Conservation (phyloP, 139 green algal genomes). For the Picochlorum sp. region DNA sequence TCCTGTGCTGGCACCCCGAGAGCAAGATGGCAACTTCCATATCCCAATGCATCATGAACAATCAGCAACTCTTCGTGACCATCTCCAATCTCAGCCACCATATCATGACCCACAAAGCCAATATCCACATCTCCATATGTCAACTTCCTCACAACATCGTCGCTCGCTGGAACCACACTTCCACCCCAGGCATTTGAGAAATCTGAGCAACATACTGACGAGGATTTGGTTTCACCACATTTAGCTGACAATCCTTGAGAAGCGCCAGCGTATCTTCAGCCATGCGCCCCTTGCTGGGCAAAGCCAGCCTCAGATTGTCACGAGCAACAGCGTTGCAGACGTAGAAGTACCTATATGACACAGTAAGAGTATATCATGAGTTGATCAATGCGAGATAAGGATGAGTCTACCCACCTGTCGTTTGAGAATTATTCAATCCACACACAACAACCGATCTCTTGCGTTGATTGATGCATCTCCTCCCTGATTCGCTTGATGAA, state of each 20-base stretch:
- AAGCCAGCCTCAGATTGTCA: constrained; percentile 59
- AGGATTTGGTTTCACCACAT: constrained; percentile 93
- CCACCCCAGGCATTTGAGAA: constrained; percentile 76
- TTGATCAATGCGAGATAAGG: too few species aligned
- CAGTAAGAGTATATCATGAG: too few species aligned
- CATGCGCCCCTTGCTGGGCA: constrained; percentile 97
- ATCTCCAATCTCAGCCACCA: constrained; percentile 81
- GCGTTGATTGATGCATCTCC: too few species aligned
- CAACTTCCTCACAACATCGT: constrained; percentile 94
- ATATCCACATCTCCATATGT: constrained; percentile 90
- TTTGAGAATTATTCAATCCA: too few species aligned
- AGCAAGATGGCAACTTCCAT: constrained; percentile 90
- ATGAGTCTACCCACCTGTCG: too few species aligned
- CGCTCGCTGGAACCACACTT: constrained; percentile 98
- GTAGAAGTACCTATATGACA: too few species aligned
- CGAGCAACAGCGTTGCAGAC: constrained; percentile 6
- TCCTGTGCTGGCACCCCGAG: constrained; percentile 80
- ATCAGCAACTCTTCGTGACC: constrained; percentile 69
- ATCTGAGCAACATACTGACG: constrained; percentile 94
- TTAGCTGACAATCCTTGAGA: constrained; percentile 87
- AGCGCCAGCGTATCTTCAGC: constrained; percentile 92
- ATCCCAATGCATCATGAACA: constrained; percentile 86
- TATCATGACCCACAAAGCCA: constrained; percentile 95
- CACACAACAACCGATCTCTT: too few species aligned
- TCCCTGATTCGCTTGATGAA: too few species aligned